Percentiles rank a stretch among this genome's conserved stretches.
Evolutionary conservation across 164 flowering plant species (phyloP).

Genomic region (Berberis vulgaris): DNA sequence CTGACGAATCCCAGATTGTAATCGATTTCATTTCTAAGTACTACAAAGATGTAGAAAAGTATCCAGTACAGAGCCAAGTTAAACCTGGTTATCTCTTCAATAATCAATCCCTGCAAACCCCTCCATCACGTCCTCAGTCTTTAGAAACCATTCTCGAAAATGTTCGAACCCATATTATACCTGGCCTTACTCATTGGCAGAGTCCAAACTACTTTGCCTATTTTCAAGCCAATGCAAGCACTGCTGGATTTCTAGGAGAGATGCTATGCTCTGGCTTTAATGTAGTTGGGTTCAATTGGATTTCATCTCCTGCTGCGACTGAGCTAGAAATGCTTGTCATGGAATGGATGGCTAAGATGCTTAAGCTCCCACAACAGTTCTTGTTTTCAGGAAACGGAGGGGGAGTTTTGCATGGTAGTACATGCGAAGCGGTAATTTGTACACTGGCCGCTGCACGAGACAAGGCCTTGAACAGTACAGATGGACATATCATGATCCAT

Average conservation of each 20-base stretch:
- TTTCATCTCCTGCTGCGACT: conserved; percentile 21
- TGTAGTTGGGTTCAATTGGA: conserved; percentile 58
- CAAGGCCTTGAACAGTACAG: conserved; percentile 3
- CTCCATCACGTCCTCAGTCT: conserved; percentile 1
- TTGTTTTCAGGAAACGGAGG: conserved; percentile 33
- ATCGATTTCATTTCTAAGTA: conserved; percentile 1
- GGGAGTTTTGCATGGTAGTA: conserved; percentile 15
- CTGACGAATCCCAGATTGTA: conserved; percentile 1
- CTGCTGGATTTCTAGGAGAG: conserved; percentile 31
- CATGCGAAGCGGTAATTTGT: conserved; percentile 15
- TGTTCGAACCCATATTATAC: conserved; percentile 8
- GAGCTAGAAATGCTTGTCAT: conserved; percentile 45
- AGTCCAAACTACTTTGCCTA: conserved; percentile 11
- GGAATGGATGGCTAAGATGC: conserved; percentile 45
- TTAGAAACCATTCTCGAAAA: conserved; percentile 10
- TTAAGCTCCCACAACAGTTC: conserved; percentile 34
- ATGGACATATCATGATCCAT: background rate
- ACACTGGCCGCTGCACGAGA: conserved; percentile 17
- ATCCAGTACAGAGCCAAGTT: conserved; percentile 11
- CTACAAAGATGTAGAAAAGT: conserved; percentile 5
- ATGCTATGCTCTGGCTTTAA: conserved; percentile 54
- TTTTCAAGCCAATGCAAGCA: conserved; percentile 13
- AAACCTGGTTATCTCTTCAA: conserved; percentile 5
- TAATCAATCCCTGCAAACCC: background rate
- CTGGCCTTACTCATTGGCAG: conserved; percentile 21